Base-by-base conservation (phyloP, 305 asterid species). In the Solanum hybrid region DNA sequence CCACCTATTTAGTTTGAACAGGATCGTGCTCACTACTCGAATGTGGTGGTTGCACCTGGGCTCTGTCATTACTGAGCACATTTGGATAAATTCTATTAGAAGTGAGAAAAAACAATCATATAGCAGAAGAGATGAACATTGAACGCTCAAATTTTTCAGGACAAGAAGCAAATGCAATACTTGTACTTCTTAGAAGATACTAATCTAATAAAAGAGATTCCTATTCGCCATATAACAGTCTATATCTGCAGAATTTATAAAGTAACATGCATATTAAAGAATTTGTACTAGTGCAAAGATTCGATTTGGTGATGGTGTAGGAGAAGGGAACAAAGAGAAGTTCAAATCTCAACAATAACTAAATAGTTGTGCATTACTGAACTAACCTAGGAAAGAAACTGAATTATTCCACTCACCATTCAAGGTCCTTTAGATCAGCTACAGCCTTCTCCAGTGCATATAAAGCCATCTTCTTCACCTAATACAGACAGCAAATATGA, bases 381-480 rank as follows among this genome's bases (percentile, higher is more conserved):
- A 84, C 31, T 11, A 79, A 79, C 20, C 20, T 5, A 16, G 32
- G 51, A 17, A 88, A 2, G 20, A 60, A 60, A 88, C 32, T 38
- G 71, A 79, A 46, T 36, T 64, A 37, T 24, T 87, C 86, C 76
- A 88, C 93, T 92, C 79, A 89, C 92, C n/a, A 69, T 71, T 86
- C 86, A 75, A 90, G 90, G 6, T 22, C 8, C 29, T 88, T 88
- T 17, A 93, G 91, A 36, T 81, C 36, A 36, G 77, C 71, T 66
- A 93, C 89, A 40, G 93, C 93, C 26, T 81, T 22, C 14, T 77
- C 7, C 51, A 93, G 27, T 56, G 93, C 93, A 90, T 91, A 89
- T 36, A 93, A n/a, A 60, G 91, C 91, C 93, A 92, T 92, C 93
- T 90, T 93, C 90, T 86, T 93, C 66, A 92, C 93, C 93, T 91